Evolutionary conservation across 306 rosid species (phyloP).

Genomic region (Luffa aegyptiaca): DNA sequence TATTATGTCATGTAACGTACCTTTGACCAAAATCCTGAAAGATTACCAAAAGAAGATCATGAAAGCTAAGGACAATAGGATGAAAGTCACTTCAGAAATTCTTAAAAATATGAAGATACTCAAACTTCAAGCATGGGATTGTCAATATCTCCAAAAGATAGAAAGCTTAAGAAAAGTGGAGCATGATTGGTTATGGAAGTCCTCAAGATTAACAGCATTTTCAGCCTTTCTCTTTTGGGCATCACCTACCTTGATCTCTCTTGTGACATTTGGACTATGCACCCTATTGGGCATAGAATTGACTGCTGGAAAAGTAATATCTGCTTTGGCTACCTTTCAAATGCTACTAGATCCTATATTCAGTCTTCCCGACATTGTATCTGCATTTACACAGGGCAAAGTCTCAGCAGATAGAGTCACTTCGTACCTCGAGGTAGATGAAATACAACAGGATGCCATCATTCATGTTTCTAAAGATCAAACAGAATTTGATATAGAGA

Average conservation of each 20-base stretch:
- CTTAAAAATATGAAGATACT: slow-evolving; percentile 69
- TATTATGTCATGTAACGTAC: slow-evolving; percentile 66
- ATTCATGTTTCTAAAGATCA: slow-evolving; percentile 42
- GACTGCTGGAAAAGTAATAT: slow-evolving; percentile 71
- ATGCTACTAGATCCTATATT: slow-evolving; percentile 91
- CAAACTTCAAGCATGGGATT: slow-evolving; percentile 94
- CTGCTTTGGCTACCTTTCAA: slow-evolving; percentile 81
- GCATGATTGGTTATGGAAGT: slow-evolving; percentile 56
- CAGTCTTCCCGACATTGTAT: slow-evolving; percentile 69
- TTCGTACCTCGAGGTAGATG: slow-evolving; percentile 60
- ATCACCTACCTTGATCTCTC: slow-evolving; percentile 83
- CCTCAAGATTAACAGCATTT: slow-evolving; percentile 38
- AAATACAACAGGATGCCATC: slow-evolving; percentile 57
- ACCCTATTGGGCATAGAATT: slow-evolving; percentile 73
- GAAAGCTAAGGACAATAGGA: slow-evolving; percentile 82
- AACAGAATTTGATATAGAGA: slow-evolving; percentile 46
- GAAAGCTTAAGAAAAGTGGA: slow-evolving; percentile 49
- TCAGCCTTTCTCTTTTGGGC: slow-evolving; percentile 74
- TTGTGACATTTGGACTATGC: slow-evolving; percentile 66
- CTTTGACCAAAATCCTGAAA: slow-evolving; percentile 62
- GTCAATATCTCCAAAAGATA: slow-evolving; percentile 50
- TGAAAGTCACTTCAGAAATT: slow-evolving; percentile 86
- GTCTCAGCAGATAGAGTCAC: slow-evolving; percentile 82
- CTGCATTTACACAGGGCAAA: slow-evolving; percentile 71
- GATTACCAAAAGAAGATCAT: slow-evolving; percentile 70